Evolutionary conservation across 1,139 yeast genomes (phyloP), one percentile per base, ranked within the genome.

Genomic region (Debaryomycetaceae sp.): DNA sequence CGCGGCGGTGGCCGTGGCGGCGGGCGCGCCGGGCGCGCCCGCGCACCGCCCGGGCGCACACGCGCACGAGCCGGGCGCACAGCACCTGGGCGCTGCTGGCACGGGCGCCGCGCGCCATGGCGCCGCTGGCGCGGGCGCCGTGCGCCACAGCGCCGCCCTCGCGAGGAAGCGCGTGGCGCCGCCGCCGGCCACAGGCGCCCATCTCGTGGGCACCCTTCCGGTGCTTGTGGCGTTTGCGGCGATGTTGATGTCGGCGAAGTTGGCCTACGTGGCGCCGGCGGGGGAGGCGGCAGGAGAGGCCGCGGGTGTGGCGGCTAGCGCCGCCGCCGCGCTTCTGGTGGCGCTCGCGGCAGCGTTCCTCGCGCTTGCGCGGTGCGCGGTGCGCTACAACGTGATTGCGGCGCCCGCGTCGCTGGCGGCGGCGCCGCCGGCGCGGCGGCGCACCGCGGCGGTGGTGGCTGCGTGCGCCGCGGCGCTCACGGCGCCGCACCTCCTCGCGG

Each of bases 211-310:
- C n/a, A 51, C 60, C 2, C 41, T 57, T 25, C 62, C 62, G 1
- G 48, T 54, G 11, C 41, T 58, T 18, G 46, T 50, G 23, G 57
- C 61, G 4, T 45, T 51, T 27, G 54, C 61, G 4, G 45, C 55
- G 26, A 37, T 55, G 23, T 41, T 58, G 16, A 36, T 57, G 30
- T 46, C 59, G 18, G 43, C 47, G 23, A 35, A 40, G 12, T 32
- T 49, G 38, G 38, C 48, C 3, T 33, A 32, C 14, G 29, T 36
- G n/a, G 34, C 38, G 4, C 28, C 22, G 4, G 33, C 27, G 9
- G 28, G 16, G 5, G 21, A 15, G 13, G 12, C 26, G 16, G 18
- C 36, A 17, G 29, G 27, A 15, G 34, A 38, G 30, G 26, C 29
- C 16, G 11, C 22, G 3, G 5, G 24, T n/a, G 23, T n/a, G 14